Evolutionary conservation across 352 stramenopile genomes (phyloP).

Genomic region (Phytophthora hybrid): DNA sequence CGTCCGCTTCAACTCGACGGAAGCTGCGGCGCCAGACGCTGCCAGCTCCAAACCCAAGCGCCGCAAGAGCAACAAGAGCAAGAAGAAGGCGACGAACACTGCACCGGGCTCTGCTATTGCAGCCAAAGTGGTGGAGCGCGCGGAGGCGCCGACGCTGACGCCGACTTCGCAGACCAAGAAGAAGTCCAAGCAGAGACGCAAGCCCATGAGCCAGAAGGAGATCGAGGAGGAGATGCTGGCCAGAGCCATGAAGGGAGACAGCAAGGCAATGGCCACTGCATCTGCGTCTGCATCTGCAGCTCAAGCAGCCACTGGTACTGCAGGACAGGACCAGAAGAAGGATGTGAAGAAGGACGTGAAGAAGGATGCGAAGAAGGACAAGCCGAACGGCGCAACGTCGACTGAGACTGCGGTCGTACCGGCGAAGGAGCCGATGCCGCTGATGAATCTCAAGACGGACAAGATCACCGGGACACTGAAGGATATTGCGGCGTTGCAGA

Average conservation of each 20-base stretch:
- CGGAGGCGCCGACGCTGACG: neutral
- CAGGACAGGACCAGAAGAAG: neutral
- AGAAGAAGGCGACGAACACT: conserved; percentile 34
- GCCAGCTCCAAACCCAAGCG: conserved; percentile 43
- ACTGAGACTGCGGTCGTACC: conserved; percentile 25
- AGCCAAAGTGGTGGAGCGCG: neutral
- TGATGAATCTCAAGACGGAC: conserved; percentile 56
- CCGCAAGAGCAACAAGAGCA: conserved; percentile 37
- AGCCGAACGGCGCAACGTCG: conserved; percentile 7
- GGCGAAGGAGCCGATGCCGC: conserved; percentile 30
- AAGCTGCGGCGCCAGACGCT: neutral
- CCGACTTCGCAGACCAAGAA: conserved; percentile 19
- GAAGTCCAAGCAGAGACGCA: conserved; percentile 25
- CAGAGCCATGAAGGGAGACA: conserved; percentile 30
- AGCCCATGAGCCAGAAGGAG: conserved; percentile 40
- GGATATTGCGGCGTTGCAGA: conserved; percentile 79
- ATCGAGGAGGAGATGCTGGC: conserved; percentile 49
- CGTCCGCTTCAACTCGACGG: conserved; percentile 21
- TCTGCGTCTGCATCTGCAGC: conserved; percentile 3
- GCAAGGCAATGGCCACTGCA: conserved; percentile 11
- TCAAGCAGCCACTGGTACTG: neutral
- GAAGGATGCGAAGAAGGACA: conserved; percentile 23
- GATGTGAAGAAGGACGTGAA: conserved; percentile 3
- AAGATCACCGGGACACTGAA: conserved; percentile 81
- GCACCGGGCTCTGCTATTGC: neutral